Conservation (phyloP, 106 monocot genomes). For the Acanthochlamys bracteata region DNA sequence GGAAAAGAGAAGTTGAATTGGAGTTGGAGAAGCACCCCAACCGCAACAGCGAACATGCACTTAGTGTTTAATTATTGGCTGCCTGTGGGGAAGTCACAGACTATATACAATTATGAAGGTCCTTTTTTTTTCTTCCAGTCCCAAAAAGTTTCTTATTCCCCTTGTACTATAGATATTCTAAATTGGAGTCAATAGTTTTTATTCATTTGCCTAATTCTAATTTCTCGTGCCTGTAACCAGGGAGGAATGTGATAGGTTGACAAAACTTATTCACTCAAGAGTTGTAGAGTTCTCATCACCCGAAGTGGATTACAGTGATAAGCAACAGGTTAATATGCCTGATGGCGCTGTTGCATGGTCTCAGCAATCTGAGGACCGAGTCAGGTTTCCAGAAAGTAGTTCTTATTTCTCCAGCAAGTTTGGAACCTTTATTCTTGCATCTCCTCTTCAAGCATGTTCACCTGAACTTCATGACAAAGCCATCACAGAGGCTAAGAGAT, state of each 20-base stretch:
- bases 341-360: slow-evolving; percentile 10
- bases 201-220: slow-evolving; percentile 1
- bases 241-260: slow-evolving; percentile 61
- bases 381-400: slow-evolving; percentile 18
- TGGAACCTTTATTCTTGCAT: slow-evolving; percentile 17
- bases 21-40: too few relatives aligned
- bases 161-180: too few relatives aligned
- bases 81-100: too few relatives aligned
- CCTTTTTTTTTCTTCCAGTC: too few relatives aligned
- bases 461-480: slow-evolving; percentile 32
- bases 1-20: too few relatives aligned
- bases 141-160: too few relatives aligned
- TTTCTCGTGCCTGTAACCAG: slow-evolving; percentile 18
- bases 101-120: too few relatives aligned
- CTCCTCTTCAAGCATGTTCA: slow-evolving; percentile 19
- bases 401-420: slow-evolving; percentile 15
- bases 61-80: too few relatives aligned
- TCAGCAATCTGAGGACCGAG: slow-evolving; percentile 12
- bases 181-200: too few relatives aligned
- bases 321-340: slow-evolving; percentile 7
- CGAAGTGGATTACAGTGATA: slow-evolving; percentile 12
- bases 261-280: slow-evolving; percentile 63
- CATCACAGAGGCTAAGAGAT: slow-evolving; percentile 72
- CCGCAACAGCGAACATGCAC: too few relatives aligned
- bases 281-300: slow-evolving; percentile 26